Percentiles rank a stretch among this genome's conserved stretches.
These are phyloP conservation scores for Plasmopara muralis DNA, from an alignment of 352 stramenopile genomes.

Conservation along the genomic window DNA sequence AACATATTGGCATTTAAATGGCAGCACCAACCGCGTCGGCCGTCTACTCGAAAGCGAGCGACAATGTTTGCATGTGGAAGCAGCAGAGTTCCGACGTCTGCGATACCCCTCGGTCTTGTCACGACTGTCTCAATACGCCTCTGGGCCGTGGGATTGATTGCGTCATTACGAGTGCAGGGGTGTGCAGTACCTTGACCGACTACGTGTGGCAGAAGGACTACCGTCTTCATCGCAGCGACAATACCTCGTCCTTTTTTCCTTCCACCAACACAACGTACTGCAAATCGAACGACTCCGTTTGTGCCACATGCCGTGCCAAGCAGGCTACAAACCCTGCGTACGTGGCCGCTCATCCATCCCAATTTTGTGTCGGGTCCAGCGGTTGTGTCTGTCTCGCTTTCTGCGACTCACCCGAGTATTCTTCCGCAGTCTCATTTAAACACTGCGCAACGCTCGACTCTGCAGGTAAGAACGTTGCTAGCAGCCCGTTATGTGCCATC, in stretches of 20 bases:
- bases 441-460: conserved; percentile 20
- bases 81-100: conserved; percentile 20
- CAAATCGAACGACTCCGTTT: conserved; percentile 21
- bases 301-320: conserved; percentile 5
- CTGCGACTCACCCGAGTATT: conserved; percentile 29
- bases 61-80: conserved; percentile 34
- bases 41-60: conserved; percentile 16
- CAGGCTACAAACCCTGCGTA: conserved; percentile 18
- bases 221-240: conserved; percentile 19
- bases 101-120: conserved; percentile 27
- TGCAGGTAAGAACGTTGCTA: neutral
- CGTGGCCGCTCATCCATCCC: conserved; percentile 13
- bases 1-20: conserved; percentile 5
- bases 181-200: conserved; percentile 26
- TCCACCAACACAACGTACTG: conserved; percentile 39
- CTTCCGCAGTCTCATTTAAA: conserved; percentile 9
- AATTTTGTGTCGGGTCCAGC: conserved; percentile 24
- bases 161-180: conserved; percentile 21
- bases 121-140: conserved; percentile 32
- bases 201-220: conserved; percentile 31
- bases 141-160: conserved; percentile 16
- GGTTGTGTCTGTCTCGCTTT: conserved; percentile 31
- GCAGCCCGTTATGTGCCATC: neutral
- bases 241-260: conserved; percentile 27
- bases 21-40: conserved; percentile 2